phyloP scores from a whole-genome alignment of 331 rosid genomes.

The Telfairia occidentalis region DNA sequence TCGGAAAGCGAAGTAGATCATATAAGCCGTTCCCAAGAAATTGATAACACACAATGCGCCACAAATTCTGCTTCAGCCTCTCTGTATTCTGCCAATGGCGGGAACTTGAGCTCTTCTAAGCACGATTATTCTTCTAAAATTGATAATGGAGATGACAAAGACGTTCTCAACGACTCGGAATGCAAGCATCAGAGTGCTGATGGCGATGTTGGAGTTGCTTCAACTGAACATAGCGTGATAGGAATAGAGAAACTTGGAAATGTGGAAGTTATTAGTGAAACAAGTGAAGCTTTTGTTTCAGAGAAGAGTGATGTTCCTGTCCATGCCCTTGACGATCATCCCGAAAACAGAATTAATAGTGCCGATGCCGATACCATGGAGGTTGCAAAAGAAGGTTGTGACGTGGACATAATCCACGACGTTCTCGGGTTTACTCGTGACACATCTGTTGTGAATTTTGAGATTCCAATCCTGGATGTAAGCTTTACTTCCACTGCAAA shows the following conservation, averaged over 20 bases:
- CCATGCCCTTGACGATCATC: conserved; percentile 13
- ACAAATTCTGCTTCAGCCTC: conserved; percentile 17
- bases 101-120: conserved; percentile 9
- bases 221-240: conserved; percentile 1
- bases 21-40: conserved; percentile 16
- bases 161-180: background rate
- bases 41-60: conserved; percentile 14
- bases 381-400: conserved; percentile 16
- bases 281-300: conserved; percentile 14
- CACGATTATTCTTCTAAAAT: conserved; percentile 8
- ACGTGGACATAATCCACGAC: conserved; percentile 38
- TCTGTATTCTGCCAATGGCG: conserved; percentile 19
- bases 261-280: conserved; percentile 15
- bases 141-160: conserved; percentile 17
- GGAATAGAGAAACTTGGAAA: conserved; percentile 20
- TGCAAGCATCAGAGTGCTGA: conserved; percentile 7
- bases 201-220: conserved; percentile 12
- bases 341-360: background rate
- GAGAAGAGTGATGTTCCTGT: conserved; percentile 12
- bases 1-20: conserved; percentile 16
- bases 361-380: conserved; percentile 15
- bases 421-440: conserved; percentile 45
- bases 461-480: conserved; percentile 59
- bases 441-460: conserved; percentile 39
- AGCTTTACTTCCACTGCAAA: conserved; percentile 34